Percentiles rank a stretch among this genome's conserved stretches.
phyloP scores from a whole-genome alignment of 805 yeast genomes.

The Cyberlindnera amylophila region DNA sequence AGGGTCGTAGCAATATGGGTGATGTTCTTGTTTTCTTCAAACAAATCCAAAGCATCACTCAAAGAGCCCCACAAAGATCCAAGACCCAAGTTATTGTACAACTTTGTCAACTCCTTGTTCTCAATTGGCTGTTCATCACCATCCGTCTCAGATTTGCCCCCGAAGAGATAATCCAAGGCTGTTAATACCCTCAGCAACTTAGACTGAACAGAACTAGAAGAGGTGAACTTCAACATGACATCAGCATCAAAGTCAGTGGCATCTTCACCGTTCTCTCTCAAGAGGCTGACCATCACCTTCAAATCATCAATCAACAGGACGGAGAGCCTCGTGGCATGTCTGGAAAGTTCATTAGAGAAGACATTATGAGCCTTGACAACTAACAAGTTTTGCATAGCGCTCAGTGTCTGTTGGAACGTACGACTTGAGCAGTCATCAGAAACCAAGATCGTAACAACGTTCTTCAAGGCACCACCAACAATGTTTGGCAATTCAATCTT shows the following conservation, averaged over 20 bases:
- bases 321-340: slow-evolving; percentile 59
- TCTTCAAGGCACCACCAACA: slow-evolving; percentile 56
- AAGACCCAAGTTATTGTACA: slow-evolving; percentile 66
- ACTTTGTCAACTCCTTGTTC: slow-evolving; percentile 44
- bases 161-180: slow-evolving; percentile 80
- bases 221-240: slow-evolving; percentile 63
- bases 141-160: slow-evolving; percentile 22
- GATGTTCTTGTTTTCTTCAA: slow-evolving; percentile 56
- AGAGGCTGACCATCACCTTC: slow-evolving; percentile 21
- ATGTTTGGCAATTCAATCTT: slow-evolving; percentile 54
- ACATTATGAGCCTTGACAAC: slow-evolving; percentile 56
- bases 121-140: slow-evolving; percentile 21
- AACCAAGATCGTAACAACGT: slow-evolving; percentile 62
- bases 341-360: slow-evolving; percentile 65
- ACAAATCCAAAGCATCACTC: slow-evolving; percentile 61
- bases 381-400: slow-evolving; percentile 75
- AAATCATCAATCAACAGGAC: slow-evolving; percentile 52
- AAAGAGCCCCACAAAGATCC: slow-evolving; percentile 84
- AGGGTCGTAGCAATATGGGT: slow-evolving; percentile 72
- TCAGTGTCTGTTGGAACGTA: slow-evolving; percentile 79
- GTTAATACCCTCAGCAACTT: slow-evolving; percentile 82
- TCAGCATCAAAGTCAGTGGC: slow-evolving; percentile 49
- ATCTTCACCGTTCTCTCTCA: slow-evolving; percentile 18
- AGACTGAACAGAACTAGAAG: slow-evolving; percentile 83
- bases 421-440: slow-evolving; percentile 82